Percentiles rank a stretch among this genome's conserved stretches.
phyloP scores from a whole-genome alignment of 202 grass and related monocot species.

The Setaria viridis region DNA sequence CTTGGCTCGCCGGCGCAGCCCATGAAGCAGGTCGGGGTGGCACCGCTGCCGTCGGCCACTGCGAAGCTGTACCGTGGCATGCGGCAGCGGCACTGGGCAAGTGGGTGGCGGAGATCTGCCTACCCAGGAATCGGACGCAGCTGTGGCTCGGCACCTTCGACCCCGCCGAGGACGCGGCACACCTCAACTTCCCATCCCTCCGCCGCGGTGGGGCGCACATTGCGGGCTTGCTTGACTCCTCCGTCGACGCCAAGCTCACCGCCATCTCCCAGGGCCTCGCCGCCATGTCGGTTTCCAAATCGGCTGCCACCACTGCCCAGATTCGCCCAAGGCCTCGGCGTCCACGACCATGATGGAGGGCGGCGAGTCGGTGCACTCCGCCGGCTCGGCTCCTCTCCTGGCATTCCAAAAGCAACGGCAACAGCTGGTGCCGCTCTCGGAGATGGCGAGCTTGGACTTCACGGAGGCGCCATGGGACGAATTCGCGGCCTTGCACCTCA shows the following conservation, averaged over 20 bases:
- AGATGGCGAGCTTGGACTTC: slow-evolving; percentile 90
- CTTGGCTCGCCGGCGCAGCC: slow-evolving; percentile 71
- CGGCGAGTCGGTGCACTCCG: no score
- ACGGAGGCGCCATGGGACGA: slow-evolving; percentile 94
- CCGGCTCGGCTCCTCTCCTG: no score
- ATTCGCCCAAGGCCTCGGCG: no score
- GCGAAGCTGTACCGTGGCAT: slow-evolving; percentile 87
- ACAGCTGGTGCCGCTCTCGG: slow-evolving; percentile 42
- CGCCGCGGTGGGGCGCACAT: no score
- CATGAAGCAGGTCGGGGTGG: slow-evolving; percentile 75
- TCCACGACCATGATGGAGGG: no score
- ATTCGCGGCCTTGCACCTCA: slow-evolving; percentile 66
- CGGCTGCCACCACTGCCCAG: no score
- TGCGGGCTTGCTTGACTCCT: no score
- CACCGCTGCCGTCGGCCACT: not conserved
- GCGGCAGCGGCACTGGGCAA: slow-evolving; percentile 99
- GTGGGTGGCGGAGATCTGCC: slow-evolving; percentile 93
- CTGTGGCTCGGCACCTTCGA: slow-evolving; percentile 99
- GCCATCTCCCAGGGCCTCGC: no score
- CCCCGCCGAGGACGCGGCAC: slow-evolving; percentile 81
- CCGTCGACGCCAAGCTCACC: no score
- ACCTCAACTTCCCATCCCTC: no score
- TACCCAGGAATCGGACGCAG: slow-evolving; percentile 87
- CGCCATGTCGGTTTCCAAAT: no score
- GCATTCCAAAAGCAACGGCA: no score